Base-by-base conservation (phyloP, 495 filamentous ascomycete genomes). In the Terfezia claveryi region DNA sequence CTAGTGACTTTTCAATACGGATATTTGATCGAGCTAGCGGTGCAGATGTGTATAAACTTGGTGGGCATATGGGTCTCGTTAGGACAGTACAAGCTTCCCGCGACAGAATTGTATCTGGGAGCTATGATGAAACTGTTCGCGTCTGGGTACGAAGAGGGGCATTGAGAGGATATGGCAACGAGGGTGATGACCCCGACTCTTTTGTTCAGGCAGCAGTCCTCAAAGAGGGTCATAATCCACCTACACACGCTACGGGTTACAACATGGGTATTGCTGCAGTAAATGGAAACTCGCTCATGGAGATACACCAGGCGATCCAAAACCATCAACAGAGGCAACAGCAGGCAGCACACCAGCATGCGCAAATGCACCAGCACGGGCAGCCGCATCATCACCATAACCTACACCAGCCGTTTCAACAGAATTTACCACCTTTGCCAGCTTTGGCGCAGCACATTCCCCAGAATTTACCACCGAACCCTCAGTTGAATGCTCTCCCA, bases 121-220 rank as follows among this genome's bases (percentile, higher is more conserved):
- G 85, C 8, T 98, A 98, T 61, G 91, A 98, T 60, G 86, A 94
- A 69, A 85, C 78, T 38, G 85, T 98, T 56, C 83, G 94, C 58
- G 84, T 98, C 52, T 98, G 91, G 91, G 81, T 46, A 20, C 41
- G 41, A 14, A 2, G 17, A 20, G 17, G 41, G 12, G 41, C 41
- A 4, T 4, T 46, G 14, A 46, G 17, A 20, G 41, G 41, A 14
- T 20, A 14, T 14, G 17, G 12, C 14, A 14, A 14, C 17, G 41
- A 46, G 1, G 41, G 41, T 20, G 41, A 46, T 20, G 41, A 46
- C 41, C 41, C 41, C 12, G 8, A 46, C 41, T 14, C 41, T 14
- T 46, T 46, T 46, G 41, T 46, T 14, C 14, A 46, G 41, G 41
- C 14, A 14, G 41, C 41, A 14, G 17, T 46, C 41, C 12, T 46